Evolutionary conservation across 176 grass and related monocot species (phyloP).

Genomic region (Lolium multiflorum): DNA sequence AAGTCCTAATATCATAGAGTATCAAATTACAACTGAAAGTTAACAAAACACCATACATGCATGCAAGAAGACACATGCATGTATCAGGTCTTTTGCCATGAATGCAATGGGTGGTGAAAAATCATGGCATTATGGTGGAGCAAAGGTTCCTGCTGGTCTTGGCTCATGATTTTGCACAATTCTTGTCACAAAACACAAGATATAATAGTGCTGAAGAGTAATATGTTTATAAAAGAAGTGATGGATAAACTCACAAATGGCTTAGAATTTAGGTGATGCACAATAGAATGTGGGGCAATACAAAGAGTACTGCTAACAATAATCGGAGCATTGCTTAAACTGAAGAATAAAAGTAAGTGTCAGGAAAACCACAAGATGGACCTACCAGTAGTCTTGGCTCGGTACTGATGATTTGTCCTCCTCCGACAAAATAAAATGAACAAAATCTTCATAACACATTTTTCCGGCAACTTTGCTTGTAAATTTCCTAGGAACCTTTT

Average conservation of each 20-base stretch:
- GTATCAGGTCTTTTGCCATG: neutral
- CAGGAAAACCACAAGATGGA: constrained; percentile 34
- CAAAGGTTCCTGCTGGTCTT: neutral
- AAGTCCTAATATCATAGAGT: neutral
- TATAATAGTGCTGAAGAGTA: neutral
- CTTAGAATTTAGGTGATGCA: neutral
- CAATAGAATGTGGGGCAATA: neutral
- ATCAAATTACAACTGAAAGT: neutral
- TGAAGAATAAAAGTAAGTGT: constrained; percentile 7
- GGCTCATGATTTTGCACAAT: neutral
- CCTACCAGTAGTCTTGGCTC: constrained; percentile 79
- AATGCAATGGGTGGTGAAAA: neutral
- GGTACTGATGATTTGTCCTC: constrained; percentile 88
- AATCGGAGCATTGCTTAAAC: constrained; percentile 16
- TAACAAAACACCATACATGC: neutral
- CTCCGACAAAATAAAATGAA: constrained; percentile 92
- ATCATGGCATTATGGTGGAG: neutral
- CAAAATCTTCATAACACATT: constrained; percentile 96
- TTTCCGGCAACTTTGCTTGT: constrained; percentile 85
- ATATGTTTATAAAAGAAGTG: neutral
- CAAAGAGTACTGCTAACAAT: neutral
- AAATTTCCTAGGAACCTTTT: constrained; percentile 93
- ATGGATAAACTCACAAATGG: neutral
- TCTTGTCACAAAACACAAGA: neutral
- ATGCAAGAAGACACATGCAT: neutral